These are phyloP conservation scores for Marsdenia floribunda DNA, from an alignment of 257 asterid genomes.

Conservation along the genomic window DNA sequence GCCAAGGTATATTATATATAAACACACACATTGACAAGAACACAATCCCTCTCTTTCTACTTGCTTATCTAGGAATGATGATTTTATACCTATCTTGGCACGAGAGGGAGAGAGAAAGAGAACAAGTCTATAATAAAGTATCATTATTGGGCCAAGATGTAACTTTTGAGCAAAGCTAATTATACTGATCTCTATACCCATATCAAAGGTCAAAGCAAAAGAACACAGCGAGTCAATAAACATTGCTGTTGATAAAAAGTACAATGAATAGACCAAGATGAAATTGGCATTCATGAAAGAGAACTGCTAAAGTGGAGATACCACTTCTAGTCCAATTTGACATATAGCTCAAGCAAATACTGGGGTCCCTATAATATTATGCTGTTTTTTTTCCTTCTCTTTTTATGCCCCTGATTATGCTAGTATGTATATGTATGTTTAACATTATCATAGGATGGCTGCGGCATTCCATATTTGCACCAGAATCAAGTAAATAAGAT, in stretches of 20 bases:
- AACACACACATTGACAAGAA: slow-evolving; percentile 4
- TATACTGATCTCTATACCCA: slow-evolving; percentile 44
- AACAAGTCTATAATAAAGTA: slow-evolving; percentile 17
- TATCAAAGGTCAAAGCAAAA: slow-evolving; percentile 52
- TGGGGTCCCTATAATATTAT: slow-evolving; percentile 5
- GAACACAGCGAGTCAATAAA: slow-evolving; percentile 47
- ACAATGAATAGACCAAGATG: slow-evolving; percentile 16
- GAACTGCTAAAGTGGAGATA: slow-evolving; percentile 45
- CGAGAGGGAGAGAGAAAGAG: slow-evolving; percentile 12
- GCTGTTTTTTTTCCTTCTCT: slow-evolving; percentile 4
- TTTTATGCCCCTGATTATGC: slow-evolving; percentile 13
- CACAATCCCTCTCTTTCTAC: slow-evolving; percentile 8
- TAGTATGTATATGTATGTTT: slow-evolving; percentile 2
- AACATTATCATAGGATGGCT: not conserved
- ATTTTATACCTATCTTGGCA: slow-evolving; percentile 9
- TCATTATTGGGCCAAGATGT: slow-evolving; percentile 40
- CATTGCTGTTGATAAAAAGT: slow-evolving; percentile 29
- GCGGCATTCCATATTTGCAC: not conserved
- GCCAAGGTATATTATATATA: not conserved
- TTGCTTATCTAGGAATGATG: slow-evolving; percentile 28
- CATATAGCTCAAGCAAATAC: slow-evolving; percentile 20
- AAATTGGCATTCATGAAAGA: slow-evolving; percentile 25
- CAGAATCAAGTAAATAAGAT: not conserved
- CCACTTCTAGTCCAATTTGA: slow-evolving; percentile 42
- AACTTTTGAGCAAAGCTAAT: slow-evolving; percentile 41